A percentile compares a stretch with the other conserved stretches of the same genome.
These are phyloP conservation scores for Kodamaea kaohsiungensis DNA, from an alignment of 805 yeast genomes.

Conservation along the genomic window DNA sequence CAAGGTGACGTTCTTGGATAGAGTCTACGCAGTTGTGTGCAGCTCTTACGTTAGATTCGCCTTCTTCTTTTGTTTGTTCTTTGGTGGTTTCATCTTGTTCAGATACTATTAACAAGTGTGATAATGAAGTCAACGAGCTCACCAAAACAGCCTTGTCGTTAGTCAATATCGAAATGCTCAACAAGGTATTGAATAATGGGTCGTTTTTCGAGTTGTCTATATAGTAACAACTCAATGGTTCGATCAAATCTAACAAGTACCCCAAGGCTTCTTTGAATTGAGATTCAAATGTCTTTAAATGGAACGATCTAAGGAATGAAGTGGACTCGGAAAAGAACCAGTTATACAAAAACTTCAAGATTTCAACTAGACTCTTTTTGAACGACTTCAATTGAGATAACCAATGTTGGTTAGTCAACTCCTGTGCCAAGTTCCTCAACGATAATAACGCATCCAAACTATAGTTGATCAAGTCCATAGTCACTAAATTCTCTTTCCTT, in stretches of 20 bases:
- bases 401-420: conserved; percentile 76
- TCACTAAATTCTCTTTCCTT: conserved; percentile 16
- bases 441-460: conserved; percentile 57
- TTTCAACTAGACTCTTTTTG: conserved; percentile 45
- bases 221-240: conserved; percentile 78
- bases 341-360: conserved; percentile 40
- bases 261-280: conserved; percentile 58
- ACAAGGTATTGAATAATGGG: conserved; percentile 58
- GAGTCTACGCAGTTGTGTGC: conserved; percentile 43
- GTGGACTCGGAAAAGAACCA: conserved; percentile 31
- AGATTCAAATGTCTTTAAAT: conserved; percentile 25
- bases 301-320: conserved; percentile 14
- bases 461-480: conserved; percentile 22
- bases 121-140: conserved; percentile 70
- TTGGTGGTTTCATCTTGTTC: conserved; percentile 15
- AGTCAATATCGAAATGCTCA: conserved; percentile 49
- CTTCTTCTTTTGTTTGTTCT: conserved; percentile 14
- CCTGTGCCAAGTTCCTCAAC: conserved; percentile 81
- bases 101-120: conserved; percentile 64
- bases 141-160: conserved; percentile 71
- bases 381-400: conserved; percentile 57
- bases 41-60: conserved; percentile 12
- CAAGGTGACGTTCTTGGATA: conserved; percentile 42
- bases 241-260: conserved; percentile 77
- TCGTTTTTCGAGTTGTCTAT: conserved; percentile 75